Percentiles rank a stretch among this genome's conserved stretches.
These are phyloP conservation scores for Marchantia polymorpha DNA, from an alignment of 225 moss, liverwort and hornwort genomes.

Conservation along the genomic window DNA sequence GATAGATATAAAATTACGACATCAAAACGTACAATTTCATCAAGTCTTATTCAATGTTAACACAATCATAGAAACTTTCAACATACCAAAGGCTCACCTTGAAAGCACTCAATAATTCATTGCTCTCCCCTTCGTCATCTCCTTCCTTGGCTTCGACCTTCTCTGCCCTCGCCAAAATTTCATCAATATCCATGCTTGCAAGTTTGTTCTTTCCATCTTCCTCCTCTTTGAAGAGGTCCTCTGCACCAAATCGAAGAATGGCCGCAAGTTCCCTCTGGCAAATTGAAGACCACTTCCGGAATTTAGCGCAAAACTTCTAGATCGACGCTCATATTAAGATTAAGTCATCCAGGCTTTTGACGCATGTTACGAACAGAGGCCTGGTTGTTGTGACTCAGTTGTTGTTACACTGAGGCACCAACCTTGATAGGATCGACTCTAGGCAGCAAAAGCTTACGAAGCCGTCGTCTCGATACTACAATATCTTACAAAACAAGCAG, in stretches of 20 bases:
- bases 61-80: too few relatives aligned
- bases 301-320: neutral
- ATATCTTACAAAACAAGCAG: too few relatives aligned
- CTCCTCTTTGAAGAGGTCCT: slow-evolving; percentile 98
- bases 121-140: slow-evolving; percentile 72
- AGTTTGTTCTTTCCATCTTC: slow-evolving; percentile 95
- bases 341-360: neutral
- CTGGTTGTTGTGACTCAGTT: too few relatives aligned
- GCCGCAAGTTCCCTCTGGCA: slow-evolving; percentile 93
- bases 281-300: neutral
- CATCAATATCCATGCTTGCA: slow-evolving; percentile 97
- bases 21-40: too few relatives aligned
- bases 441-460: neutral
- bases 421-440: neutral
- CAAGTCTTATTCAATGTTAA: too few relatives aligned
- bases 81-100: slow-evolving; percentile 51
- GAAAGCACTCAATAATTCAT: slow-evolving; percentile 92
- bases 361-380: neutral
- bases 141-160: slow-evolving; percentile 86
- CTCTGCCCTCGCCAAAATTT: slow-evolving; percentile 95
- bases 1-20: too few relatives aligned
- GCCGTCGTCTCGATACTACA: neutral
- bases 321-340: neutral
- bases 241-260: slow-evolving; percentile 97
- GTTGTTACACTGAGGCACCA: neutral